Base-by-base conservation (phyloP, 202 grass and related monocot species). In the Setaria viridis region DNA sequence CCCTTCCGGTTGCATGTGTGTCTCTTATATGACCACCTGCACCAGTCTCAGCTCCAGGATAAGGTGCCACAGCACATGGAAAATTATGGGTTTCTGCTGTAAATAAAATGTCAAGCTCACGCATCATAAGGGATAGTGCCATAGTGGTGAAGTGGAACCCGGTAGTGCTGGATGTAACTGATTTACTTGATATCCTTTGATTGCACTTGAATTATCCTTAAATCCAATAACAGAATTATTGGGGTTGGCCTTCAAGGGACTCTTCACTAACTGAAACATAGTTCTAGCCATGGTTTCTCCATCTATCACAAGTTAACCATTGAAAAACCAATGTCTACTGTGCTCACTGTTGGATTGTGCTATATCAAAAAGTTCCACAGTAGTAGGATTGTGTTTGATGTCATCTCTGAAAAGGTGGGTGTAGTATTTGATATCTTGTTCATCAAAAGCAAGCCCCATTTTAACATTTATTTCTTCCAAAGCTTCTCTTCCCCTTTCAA, bases 11-110 rank as follows among this genome's bases (percentile, higher is more conserved):
- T 50, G 94, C 92, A 89, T 97, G 94, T 54, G 90, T 97, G 70
- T 97, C 94, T 77, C 94, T 91, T 74, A 94, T 94, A 70, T 86
- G 92, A 0, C 94, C 94, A 77, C 92, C 92, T 77, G 88, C 94
- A 80, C 94, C 92, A 70, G 92, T 97, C 80, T 94, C 90, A 2
- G 94, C 94, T 55, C 90, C 90, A 51, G 90, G 94, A 41, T 88
- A 97, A 78, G 92, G 94, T 5, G 92, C 92, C 74, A 97, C 86
- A 62, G 94, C 94, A 88, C 94, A 97, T 35, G 94, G 94, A 80
- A 97, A 97, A 87, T 94, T 94, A 86, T 97, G 94, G 29, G 94
- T 97, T 84, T 97, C 94, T 77, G 92, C 88, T 37, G 92, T 97
- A 30, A 97, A 92, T 50, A 97, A 85, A 84, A 94, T 89, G 72